Evolutionary conservation across 208 protist species (phyloP).

Genomic region (Crithidia bombi): DNA sequence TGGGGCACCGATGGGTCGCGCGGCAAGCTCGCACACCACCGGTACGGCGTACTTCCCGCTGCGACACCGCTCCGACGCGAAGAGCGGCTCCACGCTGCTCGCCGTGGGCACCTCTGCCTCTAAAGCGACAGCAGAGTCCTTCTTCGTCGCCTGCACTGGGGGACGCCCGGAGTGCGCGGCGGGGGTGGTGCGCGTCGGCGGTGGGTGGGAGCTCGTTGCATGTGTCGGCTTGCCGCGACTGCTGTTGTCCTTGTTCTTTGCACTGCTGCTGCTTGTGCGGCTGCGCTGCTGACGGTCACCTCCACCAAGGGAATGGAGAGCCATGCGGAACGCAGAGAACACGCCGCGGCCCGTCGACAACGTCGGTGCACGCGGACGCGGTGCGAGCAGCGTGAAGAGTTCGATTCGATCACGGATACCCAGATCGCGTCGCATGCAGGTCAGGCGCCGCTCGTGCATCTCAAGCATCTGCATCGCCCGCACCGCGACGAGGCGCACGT

Average conservation of each 20-base stretch:
- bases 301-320: constrained; percentile 20
- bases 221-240: neutral
- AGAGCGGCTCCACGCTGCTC: constrained; percentile 15
- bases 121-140: neutral
- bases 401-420: constrained; percentile 68
- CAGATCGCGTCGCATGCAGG: constrained; percentile 74
- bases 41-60: constrained; percentile 17
- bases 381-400: constrained; percentile 49
- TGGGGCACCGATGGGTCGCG: neutral
- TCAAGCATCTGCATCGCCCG: constrained; percentile 53
- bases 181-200: constrained; percentile 1
- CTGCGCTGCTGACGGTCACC: neutral
- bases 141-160: neutral
- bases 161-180: neutral
- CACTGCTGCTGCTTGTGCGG: neutral
- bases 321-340: constrained; percentile 30
- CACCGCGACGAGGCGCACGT: constrained; percentile 51
- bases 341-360: constrained; percentile 15
- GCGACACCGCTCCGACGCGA: constrained; percentile 17
- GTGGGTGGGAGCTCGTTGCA: neutral
- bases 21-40: neutral
- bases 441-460: constrained; percentile 44
- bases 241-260: neutral
- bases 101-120: neutral
- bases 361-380: constrained; percentile 20